Evolutionary conservation across 2,329 filamentous ascomycete species (phyloP).

Genomic region (Fusarium hostae): DNA sequence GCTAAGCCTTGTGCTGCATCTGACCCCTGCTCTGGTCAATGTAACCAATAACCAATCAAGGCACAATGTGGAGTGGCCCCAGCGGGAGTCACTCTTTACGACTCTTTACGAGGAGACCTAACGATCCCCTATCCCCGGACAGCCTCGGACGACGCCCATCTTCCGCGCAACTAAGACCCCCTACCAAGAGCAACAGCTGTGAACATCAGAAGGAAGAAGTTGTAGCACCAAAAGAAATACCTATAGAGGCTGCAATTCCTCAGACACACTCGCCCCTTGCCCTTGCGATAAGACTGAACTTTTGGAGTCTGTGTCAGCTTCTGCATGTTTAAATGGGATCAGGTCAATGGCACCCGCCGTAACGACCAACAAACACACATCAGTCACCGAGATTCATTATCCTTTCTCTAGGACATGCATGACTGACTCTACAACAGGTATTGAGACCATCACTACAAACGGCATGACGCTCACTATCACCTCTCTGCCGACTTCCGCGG

Average conservation of each 20-base stretch:
- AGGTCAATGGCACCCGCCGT: background rate
- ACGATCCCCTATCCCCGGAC: background rate
- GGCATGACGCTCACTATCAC: too few species aligned
- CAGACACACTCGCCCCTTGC: background rate
- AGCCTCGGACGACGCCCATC: background rate
- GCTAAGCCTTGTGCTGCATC: background rate
- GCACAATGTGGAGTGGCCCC: background rate
- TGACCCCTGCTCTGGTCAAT: background rate
- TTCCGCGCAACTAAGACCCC: background rate
- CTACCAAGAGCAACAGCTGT: background rate
- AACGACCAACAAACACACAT: background rate
- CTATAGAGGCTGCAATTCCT: background rate
- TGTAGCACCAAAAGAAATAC: background rate
- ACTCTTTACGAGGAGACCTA: background rate
- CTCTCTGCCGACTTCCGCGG: too few species aligned
- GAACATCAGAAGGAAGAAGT: background rate
- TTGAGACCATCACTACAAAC: too few species aligned
- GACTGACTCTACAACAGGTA: background rate
- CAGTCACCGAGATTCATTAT: background rate
- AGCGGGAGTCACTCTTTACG: background rate
- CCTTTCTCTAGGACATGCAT: background rate
- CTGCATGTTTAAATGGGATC: background rate
- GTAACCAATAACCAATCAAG: background rate
- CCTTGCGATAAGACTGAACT: background rate
- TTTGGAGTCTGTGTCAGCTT: background rate